Base-by-base conservation (phyloP, 2,329 filamentous ascomycete species). In the Chalaropsis ovoidea region DNA sequence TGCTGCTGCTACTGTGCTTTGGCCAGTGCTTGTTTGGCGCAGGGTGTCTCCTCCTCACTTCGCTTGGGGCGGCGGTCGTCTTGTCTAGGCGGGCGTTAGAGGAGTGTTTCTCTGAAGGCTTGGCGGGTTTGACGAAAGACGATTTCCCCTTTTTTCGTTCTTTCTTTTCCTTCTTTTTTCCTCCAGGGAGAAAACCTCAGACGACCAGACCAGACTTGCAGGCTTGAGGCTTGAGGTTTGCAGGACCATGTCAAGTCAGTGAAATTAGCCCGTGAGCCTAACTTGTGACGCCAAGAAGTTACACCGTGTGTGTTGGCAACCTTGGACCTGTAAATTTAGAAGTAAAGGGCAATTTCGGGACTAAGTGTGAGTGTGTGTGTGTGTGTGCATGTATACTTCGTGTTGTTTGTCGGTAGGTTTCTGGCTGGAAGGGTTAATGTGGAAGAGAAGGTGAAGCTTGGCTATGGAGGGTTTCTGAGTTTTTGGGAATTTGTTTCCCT, bases 231-330 rank as follows among this genome's bases (percentile, higher is more conserved):
- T 52, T 52, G 15, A 11, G 4, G 5, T 10, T 3, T 5, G 11
- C 11, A 19, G 15, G 22, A 2, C 24, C 22, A 11, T 27, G 22
- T 27, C 47, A 52, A 27, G 47, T 22, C 3, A 17, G 22, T 13
- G 22, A 49, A 49, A 24, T 49, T 3, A 52, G 6, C 19, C 47
- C 22, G 22, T 19, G n/a, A 27, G 22, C 27, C 17, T 24, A 39
- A 39, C 27, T 58, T 58, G 27, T 58, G 31, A 58, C 54, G 54
- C 54, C 54, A 58, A 58, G 54, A 39, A 58, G 54, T 58, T 39
- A 58, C 54, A 58, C 54, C 13, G 15, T 58, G 17, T 39, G 27
- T 10, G 17, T n/a, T 17, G 54, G 31, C 8, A 58, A 13, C 27
- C 24, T 35, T 10, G 35, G 6, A 24, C 22, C 1, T 15, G 47